A percentile compares a stretch with the other conserved stretches of the same genome.
These are phyloP conservation scores for Chrysanthemum makinoi DNA, from an alignment of 129 eudicot species.

Conservation along the genomic window DNA sequence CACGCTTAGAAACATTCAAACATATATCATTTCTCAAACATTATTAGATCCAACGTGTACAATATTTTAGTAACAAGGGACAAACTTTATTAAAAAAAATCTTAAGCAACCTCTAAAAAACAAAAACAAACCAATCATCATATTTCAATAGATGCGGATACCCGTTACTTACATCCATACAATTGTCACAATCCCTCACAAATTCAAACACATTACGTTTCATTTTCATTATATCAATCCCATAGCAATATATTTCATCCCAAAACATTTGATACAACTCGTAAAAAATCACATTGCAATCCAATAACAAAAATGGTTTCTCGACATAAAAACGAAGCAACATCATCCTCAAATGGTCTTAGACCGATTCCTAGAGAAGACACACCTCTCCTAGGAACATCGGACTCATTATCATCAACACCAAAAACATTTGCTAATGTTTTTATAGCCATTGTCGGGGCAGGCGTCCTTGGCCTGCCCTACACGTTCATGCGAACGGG, in stretches of 20 bases:
- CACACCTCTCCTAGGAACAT: conserved; percentile 47
- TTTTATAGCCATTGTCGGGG: conserved; percentile 78
- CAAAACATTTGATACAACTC: not conserved
- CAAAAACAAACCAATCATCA: conserved; percentile 18
- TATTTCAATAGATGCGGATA: conserved; percentile 22
- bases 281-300: not conserved
- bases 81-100: not conserved
- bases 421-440: conserved; percentile 81
- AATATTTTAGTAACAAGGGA: too few relatives aligned
- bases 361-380: conserved; percentile 36
- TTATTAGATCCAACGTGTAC: too few relatives aligned
- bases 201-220: conserved; percentile 7
- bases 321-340: conserved; percentile 14
- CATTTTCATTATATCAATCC: not conserved
- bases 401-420: conserved; percentile 47
- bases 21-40: too few relatives aligned
- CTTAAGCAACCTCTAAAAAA: not conserved
- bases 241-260: not conserved
- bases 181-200: conserved; percentile 15
- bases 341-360: conserved; percentile 21
- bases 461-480: conserved; percentile 87
- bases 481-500: conserved; percentile 80
- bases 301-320: conserved; percentile 14
- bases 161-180: conserved; percentile 26
- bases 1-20: too few relatives aligned